phyloP scores from a whole-genome alignment of 2,329 filamentous ascomycete species.

The Aspergillus sergii region DNA sequence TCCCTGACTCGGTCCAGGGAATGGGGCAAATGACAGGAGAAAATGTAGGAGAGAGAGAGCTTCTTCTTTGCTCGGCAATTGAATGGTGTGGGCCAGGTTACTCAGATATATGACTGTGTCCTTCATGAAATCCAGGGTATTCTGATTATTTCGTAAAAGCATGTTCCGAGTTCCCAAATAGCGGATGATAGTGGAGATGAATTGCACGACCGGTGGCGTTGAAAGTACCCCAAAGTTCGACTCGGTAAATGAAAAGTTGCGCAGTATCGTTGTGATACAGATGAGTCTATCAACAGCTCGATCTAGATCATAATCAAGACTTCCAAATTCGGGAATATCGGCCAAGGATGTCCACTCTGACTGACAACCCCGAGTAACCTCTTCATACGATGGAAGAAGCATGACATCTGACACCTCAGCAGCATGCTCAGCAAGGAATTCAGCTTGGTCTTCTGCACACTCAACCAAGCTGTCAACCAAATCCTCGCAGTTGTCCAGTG shows the following conservation, averaged over 20 bases:
- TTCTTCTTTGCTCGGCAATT: slow-evolving; percentile 83
- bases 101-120: slow-evolving; percentile 87
- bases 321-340: slow-evolving; percentile 73
- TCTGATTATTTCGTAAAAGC: slow-evolving; percentile 77
- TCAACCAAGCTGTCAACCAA: slow-evolving; percentile 85
- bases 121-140: slow-evolving; percentile 97
- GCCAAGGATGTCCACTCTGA: slow-evolving; percentile 72
- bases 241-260: slow-evolving; percentile 86
- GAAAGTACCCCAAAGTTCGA: slow-evolving; percentile 76
- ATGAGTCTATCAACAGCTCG: slow-evolving; percentile 84
- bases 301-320: slow-evolving; percentile 77
- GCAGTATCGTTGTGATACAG: slow-evolving; percentile 87
- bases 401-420: slow-evolving; percentile 86
- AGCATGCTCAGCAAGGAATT: slow-evolving; percentile 80
- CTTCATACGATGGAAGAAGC: slow-evolving; percentile 81
- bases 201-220: slow-evolving; percentile 76
- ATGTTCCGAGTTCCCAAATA: slow-evolving; percentile 88
- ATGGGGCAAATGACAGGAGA: slow-evolving; percentile 84
- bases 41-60: slow-evolving; percentile 85
- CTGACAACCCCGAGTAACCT: slow-evolving; percentile 77
- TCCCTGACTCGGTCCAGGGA: slow-evolving; percentile 65
- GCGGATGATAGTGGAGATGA: slow-evolving; percentile 79
- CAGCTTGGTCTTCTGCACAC: slow-evolving; percentile 85
- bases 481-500: slow-evolving; percentile 78
- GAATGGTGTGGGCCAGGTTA: slow-evolving; percentile 79